phyloP scores from a whole-genome alignment of 441 rosid genomes.

The Eutrema salsugineum region DNA sequence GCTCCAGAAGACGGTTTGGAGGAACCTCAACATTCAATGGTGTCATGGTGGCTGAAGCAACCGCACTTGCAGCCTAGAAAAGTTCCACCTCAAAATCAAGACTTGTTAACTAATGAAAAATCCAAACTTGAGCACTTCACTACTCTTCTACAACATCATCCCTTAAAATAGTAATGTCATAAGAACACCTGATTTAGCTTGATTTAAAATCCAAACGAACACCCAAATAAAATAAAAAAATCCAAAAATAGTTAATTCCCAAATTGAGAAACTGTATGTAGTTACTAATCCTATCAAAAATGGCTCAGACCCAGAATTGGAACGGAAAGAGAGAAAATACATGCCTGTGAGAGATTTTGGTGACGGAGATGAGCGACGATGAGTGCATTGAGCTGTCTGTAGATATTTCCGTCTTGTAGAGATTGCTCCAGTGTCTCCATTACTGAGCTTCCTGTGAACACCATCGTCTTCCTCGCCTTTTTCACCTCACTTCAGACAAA shows the following conservation, averaged over 20 bases:
- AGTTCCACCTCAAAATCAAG: conserved; percentile 2
- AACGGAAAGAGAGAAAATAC: not conserved
- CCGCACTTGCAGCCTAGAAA: conserved; percentile 70
- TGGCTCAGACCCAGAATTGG: not conserved
- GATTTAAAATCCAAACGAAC: too few species aligned
- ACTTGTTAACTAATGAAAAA: not conserved
- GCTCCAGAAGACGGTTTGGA: conserved; percentile 74
- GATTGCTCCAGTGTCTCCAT: conserved; percentile 48
- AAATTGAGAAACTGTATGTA: not conserved
- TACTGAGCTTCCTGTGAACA: conserved; percentile 3
- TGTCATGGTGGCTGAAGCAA: conserved; percentile 84
- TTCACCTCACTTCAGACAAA: not conserved
- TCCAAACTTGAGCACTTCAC: not conserved
- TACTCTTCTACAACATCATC: not conserved
- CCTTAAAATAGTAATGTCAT: too few species aligned
- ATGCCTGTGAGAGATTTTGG: conserved; percentile 66
- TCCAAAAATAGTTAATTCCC: not conserved
- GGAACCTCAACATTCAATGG: conserved; percentile 68
- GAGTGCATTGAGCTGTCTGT: conserved; percentile 63
- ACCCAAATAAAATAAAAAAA: too few species aligned
- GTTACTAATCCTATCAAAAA: not conserved
- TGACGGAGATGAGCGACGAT: conserved; percentile 86
- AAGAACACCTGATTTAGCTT: too few species aligned
- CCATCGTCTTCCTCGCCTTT: conserved; percentile 2
- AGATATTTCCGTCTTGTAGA: conserved; percentile 68